Evolutionary conservation across 148 eudicot genomes (phyloP), one percentile per base, ranked within the genome.

Genomic region (Rhododendron mucronatum): DNA sequence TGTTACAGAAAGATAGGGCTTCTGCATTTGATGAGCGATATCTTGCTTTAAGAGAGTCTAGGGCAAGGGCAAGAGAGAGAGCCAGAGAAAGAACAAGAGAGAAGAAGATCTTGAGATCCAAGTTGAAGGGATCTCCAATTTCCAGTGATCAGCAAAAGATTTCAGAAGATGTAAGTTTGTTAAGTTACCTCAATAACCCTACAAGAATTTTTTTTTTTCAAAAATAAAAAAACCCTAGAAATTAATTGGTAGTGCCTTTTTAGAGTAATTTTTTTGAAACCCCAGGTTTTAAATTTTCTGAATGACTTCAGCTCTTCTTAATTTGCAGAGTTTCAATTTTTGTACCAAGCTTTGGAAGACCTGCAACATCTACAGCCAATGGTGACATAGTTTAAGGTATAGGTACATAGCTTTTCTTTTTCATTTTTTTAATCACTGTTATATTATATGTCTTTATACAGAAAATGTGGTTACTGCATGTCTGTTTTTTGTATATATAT

Each of bases 41-140:
- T 47, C 30, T 48, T 35, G 59, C 21, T 44, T 83, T 84, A 4
- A 93, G 74, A 85, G 95, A 91, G 81, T 87, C 44, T 86, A 93
- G 87, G 93, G 90, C 59, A 91, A 90, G 75, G 88, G 96, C 96
- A 37, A 91, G 96, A 57, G 96, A 89, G 28, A 90, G 96, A 83
- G 93, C 96, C 44, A 91, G 91, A 44, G 89, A 89, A 81, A 92
- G 95, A 74, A 93, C 95, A 45, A 87, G 85, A 51, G 94, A 89
- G 86, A 92, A 89, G 86, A 92, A 69, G 39, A 26, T 69, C 15
- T 11, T 69, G 75, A 69, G 75, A 69, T 69, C 75, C 8, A 33
- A 75, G 33, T 5, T 55, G 69, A 55, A 73, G 57, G 44, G 33
- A 71, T 51, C 73, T 81, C 55, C 33, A 51, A 23, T 86, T 35